Conservation (phyloP, 768 basidiomycete species). For the Cyclocybe aegerita region DNA sequence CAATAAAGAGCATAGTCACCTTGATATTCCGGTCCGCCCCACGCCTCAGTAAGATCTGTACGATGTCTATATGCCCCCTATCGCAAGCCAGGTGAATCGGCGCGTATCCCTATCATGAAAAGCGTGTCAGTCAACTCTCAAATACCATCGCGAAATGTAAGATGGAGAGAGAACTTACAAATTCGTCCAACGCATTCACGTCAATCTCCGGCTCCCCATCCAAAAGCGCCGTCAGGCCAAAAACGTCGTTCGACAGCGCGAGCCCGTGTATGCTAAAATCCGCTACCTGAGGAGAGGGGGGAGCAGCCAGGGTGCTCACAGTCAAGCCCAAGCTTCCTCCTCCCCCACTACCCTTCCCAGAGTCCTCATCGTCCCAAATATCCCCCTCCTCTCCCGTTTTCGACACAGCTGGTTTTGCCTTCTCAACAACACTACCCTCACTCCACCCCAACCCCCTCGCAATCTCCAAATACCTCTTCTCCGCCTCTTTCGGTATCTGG, state of each 20-base stretch:
- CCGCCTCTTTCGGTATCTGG: slow-evolving; percentile 43
- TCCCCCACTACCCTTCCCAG: slow-evolving; percentile 23
- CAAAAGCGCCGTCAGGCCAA: slow-evolving; percentile 44
- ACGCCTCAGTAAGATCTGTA: slow-evolving; percentile 54
- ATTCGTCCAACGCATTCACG: slow-evolving; percentile 67
- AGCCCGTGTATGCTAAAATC: slow-evolving; percentile 52
- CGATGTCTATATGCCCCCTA: slow-evolving; percentile 62
- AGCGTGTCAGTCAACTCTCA: neutral
- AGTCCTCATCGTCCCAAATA: slow-evolving; percentile 47
- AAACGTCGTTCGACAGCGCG: slow-evolving; percentile 58
- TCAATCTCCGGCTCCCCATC: slow-evolving; percentile 39
- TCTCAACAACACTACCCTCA: slow-evolving; percentile 23
- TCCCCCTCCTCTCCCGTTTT: slow-evolving; percentile 26
- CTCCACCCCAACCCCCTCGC: slow-evolving; percentile 72
- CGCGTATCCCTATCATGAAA: slow-evolving; percentile 70
- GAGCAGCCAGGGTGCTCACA: slow-evolving; percentile 59
- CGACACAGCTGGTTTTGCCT: slow-evolving; percentile 3
- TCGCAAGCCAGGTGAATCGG: slow-evolving; percentile 87
- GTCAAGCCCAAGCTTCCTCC: slow-evolving; percentile 54
- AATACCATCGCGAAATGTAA: neutral
- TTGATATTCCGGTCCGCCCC: slow-evolving; percentile 68
- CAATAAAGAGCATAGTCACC: slow-evolving; percentile 36
- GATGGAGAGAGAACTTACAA: slow-evolving; percentile 47
- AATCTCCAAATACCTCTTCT: slow-evolving; percentile 66
- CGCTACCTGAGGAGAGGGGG: slow-evolving; percentile 22